Percentiles rank a stretch among this genome's conserved stretches.
Evolutionary conservation across 768 basidiomycete genomes (phyloP).

Genomic region (Boletus sp.): DNA sequence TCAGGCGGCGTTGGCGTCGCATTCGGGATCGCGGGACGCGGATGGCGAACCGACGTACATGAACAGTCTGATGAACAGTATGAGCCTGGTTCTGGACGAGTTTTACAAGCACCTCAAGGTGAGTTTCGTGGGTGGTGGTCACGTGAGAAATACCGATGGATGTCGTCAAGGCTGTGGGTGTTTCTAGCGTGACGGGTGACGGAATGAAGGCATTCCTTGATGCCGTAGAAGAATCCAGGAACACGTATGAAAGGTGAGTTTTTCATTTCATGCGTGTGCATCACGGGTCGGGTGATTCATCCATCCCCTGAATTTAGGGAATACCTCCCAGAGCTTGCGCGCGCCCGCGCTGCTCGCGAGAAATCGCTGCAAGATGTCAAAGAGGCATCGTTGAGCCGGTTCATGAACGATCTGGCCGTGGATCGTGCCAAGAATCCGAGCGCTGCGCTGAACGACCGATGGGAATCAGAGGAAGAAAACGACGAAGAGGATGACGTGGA

Average conservation of each 20-base stretch:
- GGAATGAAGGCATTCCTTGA: conserved; percentile 91
- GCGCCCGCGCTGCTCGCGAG: conserved; percentile 63
- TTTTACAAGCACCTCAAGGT: conserved; percentile 97
- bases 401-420: conserved; percentile 78
- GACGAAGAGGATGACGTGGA: conserved; percentile 52
- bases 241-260: conserved; percentile 84
- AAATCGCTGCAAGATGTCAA: conserved; percentile 64
- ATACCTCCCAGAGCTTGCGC: conserved; percentile 86
- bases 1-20: conserved; percentile 79
- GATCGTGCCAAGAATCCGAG: conserved; percentile 67
- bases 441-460: conserved; percentile 53
- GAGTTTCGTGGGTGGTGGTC: conserved; percentile 13
- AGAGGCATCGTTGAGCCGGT: conserved; percentile 69
- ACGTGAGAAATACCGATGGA: neutral
- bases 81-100: conserved; percentile 97
- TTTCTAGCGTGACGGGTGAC: conserved; percentile 93
- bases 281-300: conserved; percentile 4
- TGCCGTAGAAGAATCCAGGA: conserved; percentile 82
- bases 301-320: conserved; percentile 50
- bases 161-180: conserved; percentile 82
- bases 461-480: conserved; percentile 59
- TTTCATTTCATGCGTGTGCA: neutral
- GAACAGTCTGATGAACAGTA: conserved; percentile 98
- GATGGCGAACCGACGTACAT: conserved; percentile 96
- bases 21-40: conserved; percentile 62